Conservation (phyloP, 2,329 filamentous ascomycete genomes). For the Ophiostoma ulmi region DNA sequence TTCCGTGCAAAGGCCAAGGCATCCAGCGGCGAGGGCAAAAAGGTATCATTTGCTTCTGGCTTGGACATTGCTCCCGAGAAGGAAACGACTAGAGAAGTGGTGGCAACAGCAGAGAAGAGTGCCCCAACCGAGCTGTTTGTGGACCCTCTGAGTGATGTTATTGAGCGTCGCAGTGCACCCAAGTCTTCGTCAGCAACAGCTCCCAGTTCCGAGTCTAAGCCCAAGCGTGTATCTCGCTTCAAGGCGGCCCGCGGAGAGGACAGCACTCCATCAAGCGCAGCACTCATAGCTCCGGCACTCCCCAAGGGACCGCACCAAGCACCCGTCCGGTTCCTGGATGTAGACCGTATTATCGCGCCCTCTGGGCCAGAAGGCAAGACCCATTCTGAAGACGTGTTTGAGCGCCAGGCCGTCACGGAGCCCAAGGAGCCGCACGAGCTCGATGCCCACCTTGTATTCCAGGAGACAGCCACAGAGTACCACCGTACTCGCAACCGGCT, state of each 20-base stretch:
- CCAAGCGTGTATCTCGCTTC: conserved; percentile 49
- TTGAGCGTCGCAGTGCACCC: conserved; percentile 31
- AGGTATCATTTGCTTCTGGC: conserved; percentile 71
- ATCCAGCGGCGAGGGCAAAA: conserved; percentile 49
- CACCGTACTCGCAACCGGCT: conserved; percentile 76
- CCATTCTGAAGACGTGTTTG: conserved; percentile 56
- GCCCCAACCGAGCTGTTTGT: conserved; percentile 20
- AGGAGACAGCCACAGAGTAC: conserved; percentile 77
- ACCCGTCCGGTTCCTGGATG: conserved; percentile 39
- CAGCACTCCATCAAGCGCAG: conserved; percentile 15
- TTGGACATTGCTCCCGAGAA: conserved; percentile 60
- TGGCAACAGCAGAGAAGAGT: background rate
- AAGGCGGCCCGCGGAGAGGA: conserved; percentile 38
- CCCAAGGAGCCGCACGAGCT: conserved; percentile 55
- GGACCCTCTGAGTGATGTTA: conserved; percentile 29
- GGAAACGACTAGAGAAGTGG: background rate
- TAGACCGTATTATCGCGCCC: conserved; percentile 32
- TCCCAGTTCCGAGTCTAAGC: conserved; percentile 21
- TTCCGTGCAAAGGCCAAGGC: conserved; percentile 18
- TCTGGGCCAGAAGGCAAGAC: conserved; percentile 49
- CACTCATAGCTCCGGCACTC: conserved; percentile 18
- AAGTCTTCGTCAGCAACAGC: background rate
- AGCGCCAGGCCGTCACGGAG: conserved; percentile 42
- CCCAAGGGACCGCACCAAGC: conserved; percentile 44
- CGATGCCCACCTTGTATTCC: conserved; percentile 65